These are phyloP conservation scores for Tolypocladium cylindrosporum DNA, from an alignment of 2,329 filamentous ascomycete genomes.

Conservation along the genomic window DNA sequence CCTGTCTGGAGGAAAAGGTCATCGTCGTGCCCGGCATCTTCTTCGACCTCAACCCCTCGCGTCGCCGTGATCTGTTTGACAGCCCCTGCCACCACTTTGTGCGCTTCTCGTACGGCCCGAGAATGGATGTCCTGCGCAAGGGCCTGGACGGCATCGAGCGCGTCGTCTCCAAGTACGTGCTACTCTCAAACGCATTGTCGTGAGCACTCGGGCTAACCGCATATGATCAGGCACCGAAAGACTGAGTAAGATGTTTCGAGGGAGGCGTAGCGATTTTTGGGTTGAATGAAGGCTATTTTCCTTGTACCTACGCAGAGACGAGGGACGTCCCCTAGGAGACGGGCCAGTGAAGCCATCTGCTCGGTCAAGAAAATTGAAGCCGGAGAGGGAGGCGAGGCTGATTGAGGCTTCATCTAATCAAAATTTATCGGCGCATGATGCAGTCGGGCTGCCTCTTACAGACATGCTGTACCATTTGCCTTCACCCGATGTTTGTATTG, in stretches of 20 bases:
- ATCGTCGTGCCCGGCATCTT: conserved; percentile 97
- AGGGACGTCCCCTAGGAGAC: background rate
- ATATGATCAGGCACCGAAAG: conserved; percentile 11
- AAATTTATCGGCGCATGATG: background rate
- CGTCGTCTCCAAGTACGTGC: conserved; percentile 59
- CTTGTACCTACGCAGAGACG: background rate
- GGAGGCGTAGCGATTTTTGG: too few relatives aligned
- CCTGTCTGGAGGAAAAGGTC: conserved; percentile 85
- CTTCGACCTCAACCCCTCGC: conserved; percentile 89
- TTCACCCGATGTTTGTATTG: background rate
- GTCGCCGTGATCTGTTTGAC: conserved; percentile 85
- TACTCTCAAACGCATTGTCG: background rate
- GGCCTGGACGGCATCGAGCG: conserved; percentile 80
- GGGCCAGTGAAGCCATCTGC: too few relatives aligned
- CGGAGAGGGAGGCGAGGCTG: background rate
- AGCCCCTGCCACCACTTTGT: conserved; percentile 91
- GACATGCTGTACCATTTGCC: background rate
- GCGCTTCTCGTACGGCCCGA: conserved; percentile 73
- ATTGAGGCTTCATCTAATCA: background rate
- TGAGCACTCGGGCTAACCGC: conserved; percentile 2
- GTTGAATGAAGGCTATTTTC: background rate
- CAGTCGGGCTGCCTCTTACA: background rate
- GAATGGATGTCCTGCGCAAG: conserved; percentile 66
- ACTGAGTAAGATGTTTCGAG: background rate
- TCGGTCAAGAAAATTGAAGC: background rate